Base-by-base conservation (phyloP, 1,284 basidiomycete species). In the Malassezia obtusa region DNA sequence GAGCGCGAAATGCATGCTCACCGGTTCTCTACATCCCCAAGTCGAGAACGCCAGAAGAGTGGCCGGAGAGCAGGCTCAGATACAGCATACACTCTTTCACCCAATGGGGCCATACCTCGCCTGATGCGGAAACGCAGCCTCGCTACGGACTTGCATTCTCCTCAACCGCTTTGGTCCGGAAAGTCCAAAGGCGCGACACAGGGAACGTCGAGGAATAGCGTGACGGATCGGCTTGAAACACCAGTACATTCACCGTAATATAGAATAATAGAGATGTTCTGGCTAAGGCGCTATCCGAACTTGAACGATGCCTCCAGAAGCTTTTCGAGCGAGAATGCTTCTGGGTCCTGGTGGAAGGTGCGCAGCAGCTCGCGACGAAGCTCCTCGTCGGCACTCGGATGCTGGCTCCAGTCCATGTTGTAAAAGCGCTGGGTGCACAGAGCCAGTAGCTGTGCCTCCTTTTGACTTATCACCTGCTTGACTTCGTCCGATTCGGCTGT, bases 401-500 rank as follows among this genome's bases (percentile, higher is more conserved):
- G 32, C 11, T 52, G 28, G 21, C 25, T 40, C 38, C 35, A 45
- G 31, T 48, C 40, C 3, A 64, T 52, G 21, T 68, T 58, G 51
- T 72, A 73, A 59, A 71, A 73, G 14, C 71, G 56, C 50, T 73
- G 71, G 21, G 71, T 45, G 6, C 58, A 65, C 15, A 70, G 46
- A 3, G 61, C 57, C 14, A 73, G 61, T 30, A 70, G 47, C 59
- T 68, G 69, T 4, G 67, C 68, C 14, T 67, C 65, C 10, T 59
- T 52, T 46, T 65, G 68, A 38, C 60, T 54, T 50, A 71, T 58
- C 19, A 45, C 14, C 57, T 58, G n/a, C 50, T 36, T 37, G 39
- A 21, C 26, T 11, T 82, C 75, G 88, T 73, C 14, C 81, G 81
- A 70, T 89, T 47, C 36, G 26, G 43, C 49, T 1, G 40, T 41